phyloP scores from a whole-genome alignment of 2,329 filamentous ascomycete genomes.

The Penicillium oxalicum region DNA sequence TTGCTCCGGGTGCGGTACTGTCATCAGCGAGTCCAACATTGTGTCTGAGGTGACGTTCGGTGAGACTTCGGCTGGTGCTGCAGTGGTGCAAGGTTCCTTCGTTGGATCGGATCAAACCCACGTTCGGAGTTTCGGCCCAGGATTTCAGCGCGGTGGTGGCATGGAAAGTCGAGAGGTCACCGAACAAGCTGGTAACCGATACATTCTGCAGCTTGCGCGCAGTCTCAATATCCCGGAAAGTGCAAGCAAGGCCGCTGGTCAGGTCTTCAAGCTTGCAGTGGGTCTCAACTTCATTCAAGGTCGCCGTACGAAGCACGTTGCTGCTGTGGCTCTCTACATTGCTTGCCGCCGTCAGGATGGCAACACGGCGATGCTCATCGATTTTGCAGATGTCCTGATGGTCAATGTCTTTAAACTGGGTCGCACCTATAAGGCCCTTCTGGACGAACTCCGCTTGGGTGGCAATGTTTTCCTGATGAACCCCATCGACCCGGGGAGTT shows the following conservation, averaged over 20 bases:
- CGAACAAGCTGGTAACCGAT: slow-evolving; percentile 41
- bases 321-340: slow-evolving; percentile 85
- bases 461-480: slow-evolving; percentile 62
- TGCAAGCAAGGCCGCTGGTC: slow-evolving; percentile 59
- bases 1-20: slow-evolving; percentile 77
- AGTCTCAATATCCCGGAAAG: slow-evolving; percentile 49
- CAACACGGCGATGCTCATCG: slow-evolving; percentile 88
- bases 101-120: slow-evolving; percentile 80
- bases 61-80: slow-evolving; percentile 77
- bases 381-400: slow-evolving; percentile 77
- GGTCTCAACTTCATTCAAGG: slow-evolving; percentile 77
- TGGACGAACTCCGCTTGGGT: slow-evolving; percentile 51
- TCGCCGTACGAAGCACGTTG: slow-evolving; percentile 75
- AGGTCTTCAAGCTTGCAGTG: slow-evolving; percentile 70
- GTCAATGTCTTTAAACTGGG: slow-evolving; percentile 92
- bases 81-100: slow-evolving; percentile 84
- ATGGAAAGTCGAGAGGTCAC: slow-evolving; percentile 47
- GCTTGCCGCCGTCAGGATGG: slow-evolving; percentile 73
- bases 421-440: slow-evolving; percentile 77
- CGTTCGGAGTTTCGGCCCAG: slow-evolving; percentile 54
- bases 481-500: slow-evolving; percentile 76
- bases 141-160: slow-evolving; percentile 43
- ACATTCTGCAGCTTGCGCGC: slow-evolving; percentile 39
- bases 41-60: slow-evolving; percentile 89
- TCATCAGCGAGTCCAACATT: slow-evolving; percentile 81